A percentile compares a stretch with the other conserved stretches of the same genome.
Evolutionary conservation across 2,329 filamentous ascomycete species (phyloP).

Genomic region (Davidsoniella eucalypti): DNA sequence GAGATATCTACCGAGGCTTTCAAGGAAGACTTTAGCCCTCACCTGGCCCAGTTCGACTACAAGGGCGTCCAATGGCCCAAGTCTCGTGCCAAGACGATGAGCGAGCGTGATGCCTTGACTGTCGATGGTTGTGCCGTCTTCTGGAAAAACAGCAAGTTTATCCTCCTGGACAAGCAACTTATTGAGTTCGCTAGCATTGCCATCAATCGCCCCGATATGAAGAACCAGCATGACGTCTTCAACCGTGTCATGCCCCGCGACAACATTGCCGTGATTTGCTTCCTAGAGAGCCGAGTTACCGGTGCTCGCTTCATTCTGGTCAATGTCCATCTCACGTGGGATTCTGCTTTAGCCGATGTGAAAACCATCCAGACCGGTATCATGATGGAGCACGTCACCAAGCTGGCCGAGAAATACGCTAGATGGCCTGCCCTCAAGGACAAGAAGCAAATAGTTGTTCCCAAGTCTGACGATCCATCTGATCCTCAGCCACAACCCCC

Average conservation of each 20-base stretch:
- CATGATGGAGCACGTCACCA: conserved; percentile 79
- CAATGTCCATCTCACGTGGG: conserved; percentile 92
- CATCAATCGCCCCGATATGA: conserved; percentile 92
- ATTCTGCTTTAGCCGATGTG: conserved; percentile 77
- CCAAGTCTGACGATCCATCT: conserved; percentile 21
- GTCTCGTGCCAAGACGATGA: conserved; percentile 79
- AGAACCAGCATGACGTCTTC: conserved; percentile 92
- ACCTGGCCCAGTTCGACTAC: conserved; percentile 75
- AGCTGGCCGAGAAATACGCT: conserved; percentile 70
- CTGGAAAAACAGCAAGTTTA: conserved; percentile 89
- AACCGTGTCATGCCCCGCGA: conserved; percentile 98
- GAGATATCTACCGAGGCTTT: conserved; percentile 88
- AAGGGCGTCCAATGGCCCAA: conserved; percentile 90
- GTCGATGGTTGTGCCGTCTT: conserved; percentile 96
- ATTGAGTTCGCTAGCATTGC: conserved; percentile 85
- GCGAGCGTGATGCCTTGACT: conserved; percentile 68
- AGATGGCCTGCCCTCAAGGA: conserved; percentile 67
- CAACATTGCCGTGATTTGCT: conserved; percentile 82
- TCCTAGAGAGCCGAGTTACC: conserved; percentile 81
- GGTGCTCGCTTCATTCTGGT: conserved; percentile 85
- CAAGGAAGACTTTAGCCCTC: conserved; percentile 77
- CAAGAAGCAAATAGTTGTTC: conserved; percentile 45
- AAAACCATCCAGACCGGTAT: conserved; percentile 95
- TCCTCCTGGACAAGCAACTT: conserved; percentile 82
- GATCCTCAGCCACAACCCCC: conserved; percentile 35